Conservation (phyloP, 352 stramenopile species). For the Peronospora farinosa region DNA sequence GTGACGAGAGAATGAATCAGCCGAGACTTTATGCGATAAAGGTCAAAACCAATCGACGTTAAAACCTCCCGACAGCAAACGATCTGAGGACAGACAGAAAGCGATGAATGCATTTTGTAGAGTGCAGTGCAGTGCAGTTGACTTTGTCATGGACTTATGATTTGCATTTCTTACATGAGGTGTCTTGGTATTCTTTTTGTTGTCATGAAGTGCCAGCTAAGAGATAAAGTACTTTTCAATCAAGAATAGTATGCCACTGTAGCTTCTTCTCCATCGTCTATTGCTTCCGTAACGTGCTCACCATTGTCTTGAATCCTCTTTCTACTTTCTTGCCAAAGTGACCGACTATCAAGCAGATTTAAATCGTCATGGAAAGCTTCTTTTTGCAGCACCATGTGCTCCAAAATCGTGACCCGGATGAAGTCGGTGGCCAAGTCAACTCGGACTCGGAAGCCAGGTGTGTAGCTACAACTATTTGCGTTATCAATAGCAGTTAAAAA, state of each 20-base stretch:
- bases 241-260: too few relatives aligned
- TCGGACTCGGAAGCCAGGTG: slow-evolving; percentile 78
- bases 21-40: slow-evolving; percentile 2
- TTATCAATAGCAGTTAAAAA: neutral
- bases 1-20: slow-evolving; percentile 1
- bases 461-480: neutral
- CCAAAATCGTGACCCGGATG: slow-evolving; percentile 65
- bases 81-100: slow-evolving; percentile 5
- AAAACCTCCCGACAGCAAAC: slow-evolving; percentile 7
- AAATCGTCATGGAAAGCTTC: slow-evolving; percentile 68
- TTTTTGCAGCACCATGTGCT: slow-evolving; percentile 71
- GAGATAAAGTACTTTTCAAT: too few relatives aligned
- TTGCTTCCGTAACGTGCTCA: neutral
- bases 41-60: slow-evolving; percentile 5
- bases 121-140: slow-evolving; percentile 22
- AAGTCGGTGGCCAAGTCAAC: slow-evolving; percentile 41
- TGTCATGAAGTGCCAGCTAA: neutral
- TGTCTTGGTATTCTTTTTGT: slow-evolving; percentile 2
- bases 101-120: slow-evolving; percentile 32
- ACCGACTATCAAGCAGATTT: slow-evolving; percentile 6
- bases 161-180: slow-evolving; percentile 17
- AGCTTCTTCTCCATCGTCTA: too few relatives aligned
- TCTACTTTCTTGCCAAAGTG: slow-evolving; percentile 18
- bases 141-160: slow-evolving; percentile 21
- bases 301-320: slow-evolving; percentile 10